Percentiles rank a stretch among this genome's conserved stretches.
Conservation (phyloP, 768 basidiomycete genomes). For the Melanogaster broomeanus region DNA sequence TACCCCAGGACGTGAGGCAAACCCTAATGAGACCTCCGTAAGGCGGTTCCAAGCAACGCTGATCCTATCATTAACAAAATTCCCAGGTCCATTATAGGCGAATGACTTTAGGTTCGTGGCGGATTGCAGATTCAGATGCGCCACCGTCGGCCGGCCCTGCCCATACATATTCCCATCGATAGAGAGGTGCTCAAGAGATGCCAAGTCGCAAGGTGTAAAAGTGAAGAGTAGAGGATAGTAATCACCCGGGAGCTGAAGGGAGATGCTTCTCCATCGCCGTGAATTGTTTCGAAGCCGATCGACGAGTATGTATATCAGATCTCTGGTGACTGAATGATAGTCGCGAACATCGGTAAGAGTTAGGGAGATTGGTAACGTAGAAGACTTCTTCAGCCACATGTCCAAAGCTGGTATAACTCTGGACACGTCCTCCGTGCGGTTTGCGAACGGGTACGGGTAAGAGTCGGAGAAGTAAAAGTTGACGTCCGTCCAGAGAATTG, state of each 20-base stretch:
- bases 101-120: slow-evolving; percentile 18
- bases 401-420: slow-evolving; percentile 5
- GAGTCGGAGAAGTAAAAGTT: slow-evolving; percentile 10
- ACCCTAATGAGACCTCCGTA: slow-evolving; percentile 13
- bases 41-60: slow-evolving; percentile 13
- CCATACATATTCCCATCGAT: slow-evolving; percentile 5
- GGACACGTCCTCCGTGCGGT: slow-evolving; percentile 1
- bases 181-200: slow-evolving; percentile 12
- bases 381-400: slow-evolving; percentile 13
- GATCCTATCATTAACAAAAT: background rate
- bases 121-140: slow-evolving; percentile 7
- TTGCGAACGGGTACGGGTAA: too few species aligned
- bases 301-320: slow-evolving; percentile 11
- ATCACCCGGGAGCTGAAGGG: slow-evolving; percentile 6
- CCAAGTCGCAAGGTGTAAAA: slow-evolving; percentile 16
- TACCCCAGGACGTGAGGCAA: slow-evolving; percentile 1
- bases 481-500: slow-evolving; percentile 26
- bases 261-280: slow-evolving; percentile 17
- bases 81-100: slow-evolving; percentile 8
- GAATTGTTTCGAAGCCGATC: slow-evolving; percentile 14
- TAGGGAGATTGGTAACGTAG: slow-evolving; percentile 14
- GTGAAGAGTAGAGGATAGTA: slow-evolving; percentile 18
- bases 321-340: slow-evolving; percentile 1
- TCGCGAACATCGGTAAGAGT: slow-evolving; percentile 20
- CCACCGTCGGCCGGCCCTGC: background rate